These are phyloP conservation scores for Ganoderma lingzhi DNA, from an alignment of 1,284 basidiomycete genomes.

Conservation along the genomic window DNA sequence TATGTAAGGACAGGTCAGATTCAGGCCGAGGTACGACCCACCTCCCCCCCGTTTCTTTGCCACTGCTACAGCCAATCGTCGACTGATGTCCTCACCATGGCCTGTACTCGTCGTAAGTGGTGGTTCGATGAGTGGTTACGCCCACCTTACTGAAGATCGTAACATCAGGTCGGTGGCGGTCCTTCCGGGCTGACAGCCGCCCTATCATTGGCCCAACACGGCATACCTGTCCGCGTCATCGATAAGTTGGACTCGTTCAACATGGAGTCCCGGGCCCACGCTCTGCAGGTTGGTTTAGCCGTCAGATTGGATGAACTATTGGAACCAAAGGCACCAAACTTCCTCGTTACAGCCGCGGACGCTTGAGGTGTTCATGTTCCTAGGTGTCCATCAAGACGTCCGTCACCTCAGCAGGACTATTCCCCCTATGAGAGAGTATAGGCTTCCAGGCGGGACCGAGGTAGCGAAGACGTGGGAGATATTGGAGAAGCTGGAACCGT, in stretches of 20 bases:
- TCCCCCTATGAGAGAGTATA: background rate
- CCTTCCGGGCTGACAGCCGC: conserved; percentile 38
- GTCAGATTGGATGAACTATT: background rate
- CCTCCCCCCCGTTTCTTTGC: background rate
- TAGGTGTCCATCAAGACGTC: background rate
- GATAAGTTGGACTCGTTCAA: conserved; percentile 40
- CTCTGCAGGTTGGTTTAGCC: conserved; percentile 35
- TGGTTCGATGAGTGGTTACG: background rate
- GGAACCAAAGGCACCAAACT: conserved; percentile 1
- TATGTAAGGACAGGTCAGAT: background rate
- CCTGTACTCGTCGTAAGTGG: conserved; percentile 10
- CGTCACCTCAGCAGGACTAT: background rate
- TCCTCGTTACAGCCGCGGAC: conserved; percentile 27
- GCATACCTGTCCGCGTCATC: conserved; percentile 45
- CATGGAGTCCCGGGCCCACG: conserved; percentile 40
- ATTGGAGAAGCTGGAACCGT: background rate
- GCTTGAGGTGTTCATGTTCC: conserved; percentile 29
- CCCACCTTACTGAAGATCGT: background rate
- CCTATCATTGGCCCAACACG: conserved; percentile 35
- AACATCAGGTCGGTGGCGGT: conserved; percentile 38
- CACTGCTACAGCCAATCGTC: background rate
- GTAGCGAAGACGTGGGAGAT: background rate
- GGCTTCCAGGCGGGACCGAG: background rate
- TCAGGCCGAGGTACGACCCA: background rate
- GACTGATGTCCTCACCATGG: background rate